Percentiles rank a stretch among this genome's conserved stretches.
These are phyloP conservation scores for Trapa incisa DNA, from an alignment of 345 rosid species.

Conservation along the genomic window DNA sequence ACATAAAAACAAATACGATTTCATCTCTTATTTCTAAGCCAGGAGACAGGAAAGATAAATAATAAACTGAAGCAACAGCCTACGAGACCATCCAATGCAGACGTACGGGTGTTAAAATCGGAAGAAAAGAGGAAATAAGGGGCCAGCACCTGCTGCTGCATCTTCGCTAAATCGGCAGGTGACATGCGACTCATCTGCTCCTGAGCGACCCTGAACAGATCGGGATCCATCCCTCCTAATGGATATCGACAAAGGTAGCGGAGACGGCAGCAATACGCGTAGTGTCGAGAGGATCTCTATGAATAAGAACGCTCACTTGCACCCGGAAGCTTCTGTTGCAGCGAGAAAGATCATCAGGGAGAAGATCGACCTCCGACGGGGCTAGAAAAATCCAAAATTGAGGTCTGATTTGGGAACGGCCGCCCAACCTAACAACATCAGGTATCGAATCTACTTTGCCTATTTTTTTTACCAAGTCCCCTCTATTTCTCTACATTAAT, in stretches of 20 bases:
- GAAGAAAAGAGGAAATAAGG: not conserved
- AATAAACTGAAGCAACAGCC: not conserved
- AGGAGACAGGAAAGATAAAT: not conserved
- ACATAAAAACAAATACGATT: not conserved
- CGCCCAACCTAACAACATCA: not conserved
- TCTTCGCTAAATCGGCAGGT: constrained; percentile 62
- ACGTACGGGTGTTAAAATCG: not conserved
- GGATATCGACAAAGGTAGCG: not conserved
- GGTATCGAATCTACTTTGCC: constrained; percentile 4
- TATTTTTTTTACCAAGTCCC: not conserved
- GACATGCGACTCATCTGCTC: constrained; percentile 98
- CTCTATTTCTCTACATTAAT: not conserved
- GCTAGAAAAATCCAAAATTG: constrained; percentile 3
- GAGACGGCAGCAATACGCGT: not conserved
- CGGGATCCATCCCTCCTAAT: constrained; percentile 86
- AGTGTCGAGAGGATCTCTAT: not conserved
- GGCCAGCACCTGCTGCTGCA: constrained; percentile 43
- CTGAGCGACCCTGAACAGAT: constrained; percentile 70
- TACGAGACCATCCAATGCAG: not conserved
- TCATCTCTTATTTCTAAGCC: not conserved
- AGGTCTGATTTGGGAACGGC: constrained; percentile 10
- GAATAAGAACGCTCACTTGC: not conserved
- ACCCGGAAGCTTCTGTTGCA: constrained; percentile 6
- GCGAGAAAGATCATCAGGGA: not conserved
- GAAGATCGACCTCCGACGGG: not conserved